Base-by-base conservation (phyloP, 345 rosid species). In the Pelargonium nanum region DNA sequence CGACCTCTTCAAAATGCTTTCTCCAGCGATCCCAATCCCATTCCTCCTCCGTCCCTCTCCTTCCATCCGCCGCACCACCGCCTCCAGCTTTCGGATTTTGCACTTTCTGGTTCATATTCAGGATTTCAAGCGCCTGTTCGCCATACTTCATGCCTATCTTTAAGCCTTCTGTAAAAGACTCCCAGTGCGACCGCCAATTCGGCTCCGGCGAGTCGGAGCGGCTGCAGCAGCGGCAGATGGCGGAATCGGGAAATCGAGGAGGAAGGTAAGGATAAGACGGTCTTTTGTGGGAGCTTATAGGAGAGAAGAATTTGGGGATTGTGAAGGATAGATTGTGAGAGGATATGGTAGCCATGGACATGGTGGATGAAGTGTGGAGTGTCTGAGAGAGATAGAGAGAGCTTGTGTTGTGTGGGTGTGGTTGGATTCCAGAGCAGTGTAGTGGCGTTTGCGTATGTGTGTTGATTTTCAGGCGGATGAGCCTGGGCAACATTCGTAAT, bases 1-100 rank as follows among this genome's bases (percentile, higher is more conserved):
- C 92, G 23, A 89, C 74, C 52, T 68, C 81, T 6, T 83, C 84
- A 63, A 92, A 92, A 80, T 89, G 95, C 79, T 59, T 81, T 78
- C 74, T 82, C 98, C 96, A 89, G 10, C 89, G 77, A 30, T 85
- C 84, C 98, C 98, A 92, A 69, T 83, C 89, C 98, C 96, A 91
- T 25, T 77, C 83, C 13, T 64, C 72, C 79, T 12, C 60, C 75
- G 1, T 24, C 65, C 8, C 52, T 54, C 10, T 61, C 63, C 28
- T 53, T 22, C 22, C 58, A 53, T 3, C 72, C 57, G 24, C 66
- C 59, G 1, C 19, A 25, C 48, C 24, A 0, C 20, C 55, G 1
- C 12, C 55, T 20, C 23, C 28, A 22, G 50, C 66, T 0, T 25
- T 16, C 5, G 57, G 20, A 34, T 60, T 53, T 48, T 52, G 66